A percentile compares a stretch with the other conserved stretches of the same genome.
Conservation (phyloP, 345 rosid genomes). For the Noccaea bulbosa region DNA sequence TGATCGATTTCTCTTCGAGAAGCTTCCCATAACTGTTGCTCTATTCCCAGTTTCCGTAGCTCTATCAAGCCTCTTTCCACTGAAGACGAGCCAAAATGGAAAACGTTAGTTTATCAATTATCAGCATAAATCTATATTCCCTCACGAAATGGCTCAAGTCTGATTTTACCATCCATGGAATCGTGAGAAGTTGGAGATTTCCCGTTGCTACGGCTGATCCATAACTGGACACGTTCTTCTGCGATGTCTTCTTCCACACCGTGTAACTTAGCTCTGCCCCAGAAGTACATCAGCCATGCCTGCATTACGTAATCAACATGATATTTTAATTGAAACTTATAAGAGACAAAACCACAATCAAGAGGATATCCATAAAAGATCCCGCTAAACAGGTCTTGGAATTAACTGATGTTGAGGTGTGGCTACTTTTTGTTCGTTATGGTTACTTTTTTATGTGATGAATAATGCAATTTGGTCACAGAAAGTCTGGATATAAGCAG, state of each 20-base stretch:
- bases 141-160: not conserved
- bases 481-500: not conserved
- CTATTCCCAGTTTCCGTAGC: conserved; percentile 84
- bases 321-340: not conserved
- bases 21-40: conserved; percentile 93
- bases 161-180: conserved; percentile 73
- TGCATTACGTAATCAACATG: conserved; percentile 29
- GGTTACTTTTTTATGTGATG: not conserved
- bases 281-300: conserved; percentile 92
- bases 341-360: not conserved
- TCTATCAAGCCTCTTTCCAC: conserved; percentile 82
- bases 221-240: conserved; percentile 72
- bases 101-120: not conserved
- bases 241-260: conserved; percentile 84
- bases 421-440: conserved; percentile 5
- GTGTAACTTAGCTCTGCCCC: conserved; percentile 80
- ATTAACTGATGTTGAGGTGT: not conserved
- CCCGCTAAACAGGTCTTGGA: not conserved
- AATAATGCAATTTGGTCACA: not conserved
- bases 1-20: conserved; percentile 73
- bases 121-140: not conserved
- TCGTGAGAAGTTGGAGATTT: conserved; percentile 67
- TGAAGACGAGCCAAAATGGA: conserved; percentile 33
- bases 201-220: conserved; percentile 66
- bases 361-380: conserved; percentile 13